Evolutionary conservation across 2,329 filamentous ascomycete species (phyloP).

Genomic region (Aspergillus brunneoviolaceus): DNA sequence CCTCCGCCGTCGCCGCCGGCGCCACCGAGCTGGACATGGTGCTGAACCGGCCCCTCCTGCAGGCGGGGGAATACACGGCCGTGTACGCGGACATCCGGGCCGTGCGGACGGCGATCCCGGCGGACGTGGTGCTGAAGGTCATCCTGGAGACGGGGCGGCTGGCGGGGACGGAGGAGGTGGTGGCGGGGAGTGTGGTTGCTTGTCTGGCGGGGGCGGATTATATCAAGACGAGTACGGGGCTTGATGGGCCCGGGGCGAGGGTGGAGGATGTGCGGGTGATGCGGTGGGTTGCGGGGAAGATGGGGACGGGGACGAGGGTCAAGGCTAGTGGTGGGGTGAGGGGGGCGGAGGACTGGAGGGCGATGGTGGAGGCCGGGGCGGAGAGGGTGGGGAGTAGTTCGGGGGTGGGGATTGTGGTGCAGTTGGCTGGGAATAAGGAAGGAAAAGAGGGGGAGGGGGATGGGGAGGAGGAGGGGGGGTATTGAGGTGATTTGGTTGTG

Average conservation of each 20-base stretch:
- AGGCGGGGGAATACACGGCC: slow-evolving; percentile 44
- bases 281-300: slow-evolving; percentile 48
- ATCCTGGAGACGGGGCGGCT: slow-evolving; percentile 61
- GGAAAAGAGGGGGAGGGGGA: slow-evolving; percentile 1
- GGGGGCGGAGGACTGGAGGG: slow-evolving; percentile 50
- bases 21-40: slow-evolving; percentile 61
- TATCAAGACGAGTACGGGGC: slow-evolving; percentile 62
- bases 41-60: slow-evolving; percentile 54
- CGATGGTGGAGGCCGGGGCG: slow-evolving; percentile 59
- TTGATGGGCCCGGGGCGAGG: slow-evolving; percentile 55
- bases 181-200: slow-evolving; percentile 54
- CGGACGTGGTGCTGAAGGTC: slow-evolving; percentile 52
- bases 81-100: slow-evolving; percentile 56
- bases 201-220: slow-evolving; percentile 56
- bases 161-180: slow-evolving; percentile 44
- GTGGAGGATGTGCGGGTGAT: slow-evolving; percentile 56
- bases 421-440: slow-evolving; percentile 25
- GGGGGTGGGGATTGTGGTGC: slow-evolving; percentile 56
- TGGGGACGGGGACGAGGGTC: slow-evolving; percentile 49
- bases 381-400: slow-evolving; percentile 57
- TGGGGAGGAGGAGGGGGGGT: background rate
- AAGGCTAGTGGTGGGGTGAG: slow-evolving; percentile 61
- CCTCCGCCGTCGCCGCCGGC: slow-evolving; percentile 50
- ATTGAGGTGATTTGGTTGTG: too few species aligned
- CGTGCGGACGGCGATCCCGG: slow-evolving; percentile 50